Base-by-base conservation (phyloP, 2,329 filamentous ascomycete species). In the Alternaria infectoria region DNA sequence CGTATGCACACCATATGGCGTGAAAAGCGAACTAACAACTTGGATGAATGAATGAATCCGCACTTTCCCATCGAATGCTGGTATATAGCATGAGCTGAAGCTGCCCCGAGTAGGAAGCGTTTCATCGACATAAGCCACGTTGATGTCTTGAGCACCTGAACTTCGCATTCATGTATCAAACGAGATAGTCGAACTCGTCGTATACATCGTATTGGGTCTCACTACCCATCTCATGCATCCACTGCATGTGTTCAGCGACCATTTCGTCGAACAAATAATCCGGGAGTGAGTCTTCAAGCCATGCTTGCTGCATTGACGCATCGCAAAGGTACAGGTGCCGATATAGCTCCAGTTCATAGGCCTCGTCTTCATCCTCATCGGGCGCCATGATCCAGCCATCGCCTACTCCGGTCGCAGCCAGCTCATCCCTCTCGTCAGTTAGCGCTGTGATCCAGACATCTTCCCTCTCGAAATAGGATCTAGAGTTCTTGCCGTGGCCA, bases 181-280 rank as follows among this genome's bases (percentile, higher is more conserved):
- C 25, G 26, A 54, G 49, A 30, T 23, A 59, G 17, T 50, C 49
- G 17, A 26, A 50, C 17, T 40, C 6, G 47, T 57, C 46, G 12
- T 52, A 49, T 11, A 6, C 43, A 12, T 55, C 32, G 21, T 26
- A 19, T n/a, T 52, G 57, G 8, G 55, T 36, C 8, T 63, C 44
- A 17, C 30, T 26, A 30, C 40, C 19, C 15, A 43, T 15, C 19
- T 64, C 58, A 9, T 17, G 32, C 64, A 66, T 66, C 61, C 64
- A 67, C 32, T 62, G 45, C 23, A 43, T 28, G 40, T 67, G 64
- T 17, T 28, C 17, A 26, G 26, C 30, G 12, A 61, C 10, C 19
- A 67, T 28, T 21, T 62, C 51, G 4, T 61, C 50, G 44, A 64
- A 66, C 26, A 19, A 11, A 17, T 12, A 36, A n/a, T 61, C 54